Evolutionary conservation across 305 asterid species (phyloP).

Genomic region (Fraxinus sp.): DNA sequence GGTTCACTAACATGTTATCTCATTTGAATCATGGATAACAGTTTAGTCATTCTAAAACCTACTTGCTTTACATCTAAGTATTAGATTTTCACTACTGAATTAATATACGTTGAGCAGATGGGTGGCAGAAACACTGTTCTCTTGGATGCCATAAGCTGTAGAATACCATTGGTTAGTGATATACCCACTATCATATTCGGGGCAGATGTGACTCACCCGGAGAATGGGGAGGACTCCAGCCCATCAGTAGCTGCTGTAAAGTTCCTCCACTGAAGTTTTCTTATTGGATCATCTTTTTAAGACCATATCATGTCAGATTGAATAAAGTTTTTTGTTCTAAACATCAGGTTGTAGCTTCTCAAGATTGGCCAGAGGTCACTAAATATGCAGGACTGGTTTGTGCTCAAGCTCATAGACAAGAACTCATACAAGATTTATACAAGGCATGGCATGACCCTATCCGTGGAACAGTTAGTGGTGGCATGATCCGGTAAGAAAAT

Average conservation of each 20-base stretch:
- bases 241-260: conserved; percentile 98
- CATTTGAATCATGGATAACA: not conserved
- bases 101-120: conserved; percentile 53
- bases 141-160: conserved; percentile 91
- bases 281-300: not conserved
- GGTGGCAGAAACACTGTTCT: conserved; percentile 98
- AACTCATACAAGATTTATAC: conserved; percentile 90
- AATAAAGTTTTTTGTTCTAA: conserved; percentile 7
- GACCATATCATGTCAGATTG: not conserved
- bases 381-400: conserved; percentile 95
- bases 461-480: conserved; percentile 93
- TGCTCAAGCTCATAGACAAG: conserved; percentile 99
- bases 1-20: not conserved
- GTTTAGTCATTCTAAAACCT: not conserved
- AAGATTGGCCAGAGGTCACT: conserved; percentile 99
- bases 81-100: not conserved
- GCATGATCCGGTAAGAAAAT: conserved; percentile 84
- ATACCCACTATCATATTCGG: conserved; percentile 98
- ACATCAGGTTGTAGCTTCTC: conserved; percentile 94
- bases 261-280: conserved; percentile 5
- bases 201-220: conserved; percentile 99
- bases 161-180: conserved; percentile 93
- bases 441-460: conserved; percentile 96
- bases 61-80: not conserved
- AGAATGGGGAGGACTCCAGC: conserved; percentile 95